Evolutionary conservation across 2,329 filamentous ascomycete species (phyloP).

Genomic region (Fusarium gaditjirri): DNA sequence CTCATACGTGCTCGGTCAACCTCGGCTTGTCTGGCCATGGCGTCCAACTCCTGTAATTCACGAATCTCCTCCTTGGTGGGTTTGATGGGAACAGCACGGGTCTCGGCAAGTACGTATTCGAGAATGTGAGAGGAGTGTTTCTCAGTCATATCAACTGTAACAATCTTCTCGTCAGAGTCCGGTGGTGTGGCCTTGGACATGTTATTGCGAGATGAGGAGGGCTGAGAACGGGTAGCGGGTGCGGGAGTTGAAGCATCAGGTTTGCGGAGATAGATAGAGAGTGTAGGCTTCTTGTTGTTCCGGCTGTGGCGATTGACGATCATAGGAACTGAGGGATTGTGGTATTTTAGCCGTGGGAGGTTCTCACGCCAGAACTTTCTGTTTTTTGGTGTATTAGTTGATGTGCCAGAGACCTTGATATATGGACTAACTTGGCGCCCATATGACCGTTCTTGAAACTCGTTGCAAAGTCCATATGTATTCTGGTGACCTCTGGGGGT

Average conservation of each 20-base stretch:
- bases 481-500: constrained; percentile 77
- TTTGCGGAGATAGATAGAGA: constrained; percentile 73
- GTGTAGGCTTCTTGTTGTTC: constrained; percentile 64
- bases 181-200: constrained; percentile 61
- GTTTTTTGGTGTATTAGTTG: constrained; percentile 15
- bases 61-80: constrained; percentile 69
- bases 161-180: constrained; percentile 59
- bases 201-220: constrained; percentile 59
- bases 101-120: constrained; percentile 68
- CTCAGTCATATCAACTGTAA: constrained; percentile 72
- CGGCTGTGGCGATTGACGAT: constrained; percentile 76
- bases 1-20: constrained; percentile 65
- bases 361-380: constrained; percentile 91
- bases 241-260: constrained; percentile 40
- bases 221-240: constrained; percentile 50
- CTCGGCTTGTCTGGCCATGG: constrained; percentile 61
- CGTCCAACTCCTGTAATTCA: constrained; percentile 67
- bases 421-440: constrained; percentile 71
- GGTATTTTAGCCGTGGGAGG: constrained; percentile 89
- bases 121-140: constrained; percentile 71
- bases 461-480: constrained; percentile 78
- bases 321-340: constrained; percentile 89
- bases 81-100: constrained; percentile 66
- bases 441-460: constrained; percentile 73
- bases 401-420: constrained; percentile 2